Evolutionary conservation across 176 grass and related monocot species (phyloP), one percentile per base, ranked within the genome.

Genomic region (Raddia distichophylla): DNA sequence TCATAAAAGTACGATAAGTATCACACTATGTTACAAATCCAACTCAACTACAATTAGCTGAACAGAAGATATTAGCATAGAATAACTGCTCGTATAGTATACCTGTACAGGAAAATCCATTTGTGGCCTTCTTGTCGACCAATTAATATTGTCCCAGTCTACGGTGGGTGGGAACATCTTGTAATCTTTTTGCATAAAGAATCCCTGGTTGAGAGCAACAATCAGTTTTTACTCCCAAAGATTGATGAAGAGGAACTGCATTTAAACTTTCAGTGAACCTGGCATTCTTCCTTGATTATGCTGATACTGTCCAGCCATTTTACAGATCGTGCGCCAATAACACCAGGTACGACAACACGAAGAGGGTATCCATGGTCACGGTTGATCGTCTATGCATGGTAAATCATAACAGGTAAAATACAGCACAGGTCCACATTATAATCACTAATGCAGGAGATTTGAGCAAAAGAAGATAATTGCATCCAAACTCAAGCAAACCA

Each of bases 101-200:
- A 97, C 94, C 91, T 97, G 94, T 52, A 97, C 86, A 88, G 94
- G 94, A 52, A 94, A 94, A 80, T 97, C 94, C 94, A 97, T 97
- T 76, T 97, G 91, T 2, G 94, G 94, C 71, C 84, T 84, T 81
- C 94, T 88, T 68, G 86, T 91, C 20, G 91, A 87, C 94, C 94
- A 97, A 47, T 91, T 63, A 85, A 94, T 97, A 73, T 94, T 97
- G 74, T 97, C 89, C 94, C 94, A 97, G 11, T 97, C 83, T 44
- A 97, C 94, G 0, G 89, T 85, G 49, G 94, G 94, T 51, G 94
- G 94, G 84, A 97, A 97, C 94, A 91, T 94, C 83, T 97, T 97
- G 78, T 97, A 97, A 87, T 97, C 94, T 79, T 93, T 97, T 88
- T 97, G 94, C 50, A 76, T 84, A 82, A 93, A 97, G 60, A 97